Evolutionary conservation across 1,139 yeast genomes (phyloP), one percentile per base, ranked within the genome.

Genomic region (Pichia sp.): DNA sequence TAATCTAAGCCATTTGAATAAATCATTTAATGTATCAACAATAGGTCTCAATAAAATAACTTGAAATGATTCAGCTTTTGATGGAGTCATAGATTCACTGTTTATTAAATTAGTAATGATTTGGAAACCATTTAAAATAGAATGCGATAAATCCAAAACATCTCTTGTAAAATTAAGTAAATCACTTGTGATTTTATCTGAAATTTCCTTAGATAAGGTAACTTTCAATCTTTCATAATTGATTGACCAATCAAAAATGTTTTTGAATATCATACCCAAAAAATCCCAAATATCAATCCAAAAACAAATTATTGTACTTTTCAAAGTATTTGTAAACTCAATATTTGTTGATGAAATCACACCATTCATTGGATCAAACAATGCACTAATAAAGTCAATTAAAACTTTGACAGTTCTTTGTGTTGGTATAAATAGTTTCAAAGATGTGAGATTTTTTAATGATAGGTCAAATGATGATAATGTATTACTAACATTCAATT

Each of bases 261-360:
- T 74, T 40, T 72, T 70, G 57, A 85, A 89, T 4, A 87, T 76
- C 73, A 82, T 74, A 42, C 78, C 77, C 53, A 90, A 67, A 55
- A 86, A 85, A 15, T 62, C 62, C 97, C 97, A 90, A 38, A 80
- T 71, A 16, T 68, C 58, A 20, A 69, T 69, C 97, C 97, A 90
- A 46, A 80, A 75, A 32, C 63, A 53, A 29, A 66, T 60, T 47
- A 71, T 60, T 8, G 47, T 37, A 15, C 41, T 41, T 26, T 55
- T 46, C 7, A 53, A 47, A 15, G 26, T 18, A 23, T 54, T 30
- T 52, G 47, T 53, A 11, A 61, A 53, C 37, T 64, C 65, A 5
- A 45, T 37, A 26, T 62, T 59, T 6, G 65, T 58, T 39, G 76
- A 64, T 7, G 77, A 63, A 26, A 63, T 40, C 11, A 60, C 37